Evolutionary conservation across 495 filamentous ascomycete species (phyloP).

Genomic region (Podospora fimiseda): DNA sequence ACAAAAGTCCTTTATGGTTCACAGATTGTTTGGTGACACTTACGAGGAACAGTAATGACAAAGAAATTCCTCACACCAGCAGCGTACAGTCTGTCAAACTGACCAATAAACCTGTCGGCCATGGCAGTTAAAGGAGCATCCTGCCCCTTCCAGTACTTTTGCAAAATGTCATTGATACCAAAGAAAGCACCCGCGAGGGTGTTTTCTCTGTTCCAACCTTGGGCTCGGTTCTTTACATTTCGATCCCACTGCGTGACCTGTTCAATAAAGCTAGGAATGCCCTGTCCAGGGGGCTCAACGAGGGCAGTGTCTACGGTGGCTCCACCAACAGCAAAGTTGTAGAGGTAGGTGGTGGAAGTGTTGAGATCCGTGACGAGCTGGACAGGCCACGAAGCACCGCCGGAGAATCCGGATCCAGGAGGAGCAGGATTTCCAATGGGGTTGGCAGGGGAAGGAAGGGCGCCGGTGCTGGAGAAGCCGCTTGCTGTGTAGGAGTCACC

Average conservation of each 20-base stretch:
- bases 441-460: conserved; percentile 9
- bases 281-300: conserved; percentile 3
- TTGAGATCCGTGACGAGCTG: conserved; percentile 9
- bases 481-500: conserved; percentile 13
- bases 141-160: conserved; percentile 2
- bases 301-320: conserved; percentile 10
- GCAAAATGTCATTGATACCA: conserved; percentile 9
- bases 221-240: neutral
- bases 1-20: no score
- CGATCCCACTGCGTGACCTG: conserved; percentile 6
- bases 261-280: conserved; percentile 8
- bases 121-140: conserved; percentile 1
- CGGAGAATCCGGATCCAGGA: conserved; percentile 6
- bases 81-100: conserved; percentile 6
- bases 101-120: conserved; percentile 8
- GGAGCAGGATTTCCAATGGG: conserved; percentile 13
- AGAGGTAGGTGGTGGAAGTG: conserved; percentile 8
- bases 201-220: conserved; percentile 8
- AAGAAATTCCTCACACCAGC: conserved; percentile 9
- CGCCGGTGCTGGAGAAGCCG: conserved; percentile 7
- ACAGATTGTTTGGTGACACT: no score
- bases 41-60: neutral
- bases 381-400: conserved; percentile 7
- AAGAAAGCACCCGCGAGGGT: conserved; percentile 7
- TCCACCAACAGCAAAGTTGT: conserved; percentile 13